These are phyloP conservation scores for Hippophae tibetana DNA, from an alignment of 306 rosid genomes.

Conservation along the genomic window DNA sequence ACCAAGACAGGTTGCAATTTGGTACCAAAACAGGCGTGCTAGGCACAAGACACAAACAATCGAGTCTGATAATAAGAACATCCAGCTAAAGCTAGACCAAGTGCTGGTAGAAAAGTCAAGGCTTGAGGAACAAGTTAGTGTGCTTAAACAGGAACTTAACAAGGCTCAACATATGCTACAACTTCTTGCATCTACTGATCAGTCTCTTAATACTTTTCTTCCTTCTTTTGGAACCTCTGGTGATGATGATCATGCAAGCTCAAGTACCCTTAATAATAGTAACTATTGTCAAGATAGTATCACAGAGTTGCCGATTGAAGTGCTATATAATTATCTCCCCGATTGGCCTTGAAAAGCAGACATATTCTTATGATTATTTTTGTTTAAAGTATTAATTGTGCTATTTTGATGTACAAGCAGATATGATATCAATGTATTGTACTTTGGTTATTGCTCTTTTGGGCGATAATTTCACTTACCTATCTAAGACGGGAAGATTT, in stretches of 20 bases:
- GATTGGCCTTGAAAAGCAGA: constrained; percentile 3
- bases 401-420: no score
- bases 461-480: no score
- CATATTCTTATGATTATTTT: background rate
- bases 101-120: constrained; percentile 12
- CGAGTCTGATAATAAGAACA: constrained; percentile 6
- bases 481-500: no score
- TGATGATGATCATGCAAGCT: background rate
- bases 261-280: constrained; percentile 4
- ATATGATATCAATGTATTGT: no score
- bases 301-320: background rate
- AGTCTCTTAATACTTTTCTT: background rate
- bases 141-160: constrained; percentile 6
- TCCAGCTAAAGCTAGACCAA: constrained; percentile 3
- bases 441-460: no score
- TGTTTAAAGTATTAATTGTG: no score
- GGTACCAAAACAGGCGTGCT: constrained; percentile 16
- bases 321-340: constrained; percentile 3
- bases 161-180: constrained; percentile 7
- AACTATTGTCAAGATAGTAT: background rate
- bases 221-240: background rate
- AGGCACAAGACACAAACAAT: constrained; percentile 2
- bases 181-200: background rate
- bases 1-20: constrained; percentile 9
- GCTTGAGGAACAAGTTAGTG: constrained; percentile 13